phyloP scores from a whole-genome alignment of 2,329 filamentous ascomycete genomes.

The Aphanocladium album region DNA sequence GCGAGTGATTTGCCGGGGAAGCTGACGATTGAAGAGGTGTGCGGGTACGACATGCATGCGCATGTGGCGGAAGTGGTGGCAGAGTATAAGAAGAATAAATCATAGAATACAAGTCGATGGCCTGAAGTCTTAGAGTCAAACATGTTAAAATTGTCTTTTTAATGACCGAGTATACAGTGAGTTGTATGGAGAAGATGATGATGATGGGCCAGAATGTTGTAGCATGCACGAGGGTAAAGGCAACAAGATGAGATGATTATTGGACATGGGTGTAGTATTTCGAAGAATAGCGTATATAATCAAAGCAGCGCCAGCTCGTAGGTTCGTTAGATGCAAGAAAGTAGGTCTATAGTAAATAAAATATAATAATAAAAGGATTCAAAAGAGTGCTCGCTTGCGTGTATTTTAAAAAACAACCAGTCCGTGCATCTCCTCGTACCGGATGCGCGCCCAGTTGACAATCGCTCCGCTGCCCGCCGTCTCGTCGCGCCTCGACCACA shows the following conservation, averaged over 20 bases:
- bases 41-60: slow-evolving; percentile 36
- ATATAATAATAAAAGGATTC: not conserved
- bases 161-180: no score
- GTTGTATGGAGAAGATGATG: no score
- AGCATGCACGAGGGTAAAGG: not conserved
- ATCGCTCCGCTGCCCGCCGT: slow-evolving; percentile 22
- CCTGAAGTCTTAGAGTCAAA: no score
- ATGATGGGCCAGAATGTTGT: no score
- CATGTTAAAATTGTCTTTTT: no score
- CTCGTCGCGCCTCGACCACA: slow-evolving; percentile 31
- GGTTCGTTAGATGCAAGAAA: not conserved
- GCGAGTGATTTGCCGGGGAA: slow-evolving; percentile 51
- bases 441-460: slow-evolving; percentile 31
- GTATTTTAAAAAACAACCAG: slow-evolving; percentile 26
- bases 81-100: not conserved
- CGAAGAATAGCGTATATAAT: not conserved
- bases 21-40: slow-evolving; percentile 59
- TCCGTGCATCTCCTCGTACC: slow-evolving; percentile 32
- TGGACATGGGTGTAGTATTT: no score
- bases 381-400: not conserved
- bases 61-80: slow-evolving; percentile 11
- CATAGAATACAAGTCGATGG: no score
- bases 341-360: not conserved
- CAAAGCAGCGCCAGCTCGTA: not conserved
- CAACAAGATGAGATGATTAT: no score